Percentiles rank a stretch among this genome's conserved stretches.
Evolutionary conservation across 257 asterid genomes (phyloP).

Genomic region (Capsicum rhomboideum): DNA sequence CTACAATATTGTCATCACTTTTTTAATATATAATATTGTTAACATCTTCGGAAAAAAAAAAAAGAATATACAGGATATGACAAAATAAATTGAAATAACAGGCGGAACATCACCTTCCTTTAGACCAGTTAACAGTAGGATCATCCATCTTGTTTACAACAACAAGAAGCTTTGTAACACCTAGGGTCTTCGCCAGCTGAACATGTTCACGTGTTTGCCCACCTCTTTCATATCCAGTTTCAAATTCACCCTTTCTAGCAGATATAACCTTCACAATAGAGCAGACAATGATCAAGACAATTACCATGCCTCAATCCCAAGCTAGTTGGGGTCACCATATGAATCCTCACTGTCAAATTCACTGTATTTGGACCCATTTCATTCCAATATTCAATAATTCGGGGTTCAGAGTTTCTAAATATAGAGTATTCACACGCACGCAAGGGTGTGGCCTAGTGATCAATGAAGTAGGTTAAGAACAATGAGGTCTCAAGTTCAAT

Average conservation of each 20-base stretch:
- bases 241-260: constrained; percentile 97
- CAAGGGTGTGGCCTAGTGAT: too few relatives aligned
- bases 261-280: constrained; percentile 59
- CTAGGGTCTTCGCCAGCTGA: constrained; percentile 93
- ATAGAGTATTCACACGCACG: background rate
- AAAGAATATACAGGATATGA: background rate
- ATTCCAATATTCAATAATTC: background rate
- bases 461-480: too few relatives aligned
- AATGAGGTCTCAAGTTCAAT: too few relatives aligned
- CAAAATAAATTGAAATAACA: background rate
- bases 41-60: too few relatives aligned
- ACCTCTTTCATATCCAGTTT: constrained; percentile 97
- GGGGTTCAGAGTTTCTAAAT: background rate
- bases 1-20: background rate
- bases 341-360: background rate
- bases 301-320: background rate
- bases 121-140: constrained; percentile 92
- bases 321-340: background rate
- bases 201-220: constrained; percentile 96
- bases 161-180: constrained; percentile 89
- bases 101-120: constrained; percentile 56
- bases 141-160: constrained; percentile 99
- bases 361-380: background rate
- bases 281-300: background rate
- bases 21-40: too few relatives aligned